Percentiles rank a stretch among this genome's conserved stretches.
Evolutionary conservation across 2,329 filamentous ascomycete genomes (phyloP).

Genomic region (Ophidiomyces ophidiicola): DNA sequence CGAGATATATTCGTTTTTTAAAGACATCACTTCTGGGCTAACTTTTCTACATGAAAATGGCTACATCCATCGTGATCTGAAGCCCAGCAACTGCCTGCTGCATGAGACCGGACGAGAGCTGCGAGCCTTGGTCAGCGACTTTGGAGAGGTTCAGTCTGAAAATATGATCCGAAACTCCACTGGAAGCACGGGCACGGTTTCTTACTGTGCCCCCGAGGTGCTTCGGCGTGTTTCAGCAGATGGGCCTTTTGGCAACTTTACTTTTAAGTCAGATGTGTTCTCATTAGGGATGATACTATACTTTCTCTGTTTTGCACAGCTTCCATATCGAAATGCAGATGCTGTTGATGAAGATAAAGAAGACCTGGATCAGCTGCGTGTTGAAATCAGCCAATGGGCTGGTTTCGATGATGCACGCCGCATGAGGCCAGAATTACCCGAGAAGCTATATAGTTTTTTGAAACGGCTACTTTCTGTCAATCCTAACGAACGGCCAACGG

Average conservation of each 20-base stretch:
- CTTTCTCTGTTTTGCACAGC: slow-evolving; percentile 85
- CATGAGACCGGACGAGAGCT: slow-evolving; percentile 61
- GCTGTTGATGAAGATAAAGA: slow-evolving; percentile 81
- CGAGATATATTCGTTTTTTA: slow-evolving; percentile 93
- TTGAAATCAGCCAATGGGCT: slow-evolving; percentile 75
- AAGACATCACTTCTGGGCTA: slow-evolving; percentile 83
- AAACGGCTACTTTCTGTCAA: slow-evolving; percentile 68
- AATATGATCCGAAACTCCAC: slow-evolving; percentile 74
- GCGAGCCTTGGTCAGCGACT: slow-evolving; percentile 85
- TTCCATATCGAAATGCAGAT: slow-evolving; percentile 79
- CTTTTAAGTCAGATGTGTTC: slow-evolving; percentile 95
- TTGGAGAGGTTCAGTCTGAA: slow-evolving; percentile 86
- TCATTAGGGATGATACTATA: slow-evolving; percentile 97
- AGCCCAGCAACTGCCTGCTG: slow-evolving; percentile 87
- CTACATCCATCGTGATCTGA: slow-evolving; percentile 92
- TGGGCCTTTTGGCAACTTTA: slow-evolving; percentile 81
- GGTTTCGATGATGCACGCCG: slow-evolving; percentile 71
- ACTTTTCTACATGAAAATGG: slow-evolving; percentile 81
- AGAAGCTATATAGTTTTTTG: slow-evolving; percentile 73
- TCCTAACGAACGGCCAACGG: slow-evolving; percentile 64
- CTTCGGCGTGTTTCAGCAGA: slow-evolving; percentile 50
- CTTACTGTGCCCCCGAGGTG: slow-evolving; percentile 93
- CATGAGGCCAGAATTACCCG: slow-evolving; percentile 67
- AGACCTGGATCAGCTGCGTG: slow-evolving; percentile 70
- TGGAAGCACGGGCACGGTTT: slow-evolving; percentile 89